Base-by-base conservation (phyloP, 2,329 filamentous ascomycete genomes). In the Aspergillus melleus region DNA sequence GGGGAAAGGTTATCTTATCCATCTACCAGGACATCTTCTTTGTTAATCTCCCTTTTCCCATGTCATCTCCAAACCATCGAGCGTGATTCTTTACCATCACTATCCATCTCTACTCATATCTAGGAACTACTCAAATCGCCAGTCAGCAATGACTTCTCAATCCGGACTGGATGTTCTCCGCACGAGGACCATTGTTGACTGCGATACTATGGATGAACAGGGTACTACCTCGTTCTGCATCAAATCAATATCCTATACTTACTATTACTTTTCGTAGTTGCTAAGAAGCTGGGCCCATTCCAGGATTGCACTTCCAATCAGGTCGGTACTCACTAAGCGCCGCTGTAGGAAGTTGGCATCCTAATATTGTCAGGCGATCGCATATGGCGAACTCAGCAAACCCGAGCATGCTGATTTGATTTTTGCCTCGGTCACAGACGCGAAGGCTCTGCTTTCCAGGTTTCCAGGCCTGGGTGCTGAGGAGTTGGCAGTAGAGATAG, bases 401-500 rank as follows among this genome's bases (percentile, higher is more conserved):
- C 74, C 74, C 6, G 59, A 77, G 10, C 75, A 83, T 57, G 64
- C 67, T 5, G 58, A 56, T 16, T 29, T 74, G 10, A 52, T 72
- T 29, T 32, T 50, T 6, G 55, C 59, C 2, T 68, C 72, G 9
- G 44, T 68, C 19, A 32, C 52, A 44, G 63, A 71, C 49, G 68
- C 73, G 9, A 64, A 70, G 3, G 62, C 75, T 3, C 75, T 85
- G 22, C 67, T 77, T 75, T 50, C 63, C 4, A 66, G 71, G 16
- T 80, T 76, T 61, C 61, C 69, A 0, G 75, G 72, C 24, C 66
- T 81, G 6, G 66, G 73, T 0, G 61, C 75, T 5, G 75, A 78
- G 11, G 81, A 85, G 59, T 72, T 88, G 22, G 82, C 83, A 2
- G 80, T 84, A 4, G 85, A 88, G 58, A 77, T 85, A 61, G 80